Conservation (phyloP, 2,329 filamentous ascomycete species). For the Juglanconis oblonga region DNA sequence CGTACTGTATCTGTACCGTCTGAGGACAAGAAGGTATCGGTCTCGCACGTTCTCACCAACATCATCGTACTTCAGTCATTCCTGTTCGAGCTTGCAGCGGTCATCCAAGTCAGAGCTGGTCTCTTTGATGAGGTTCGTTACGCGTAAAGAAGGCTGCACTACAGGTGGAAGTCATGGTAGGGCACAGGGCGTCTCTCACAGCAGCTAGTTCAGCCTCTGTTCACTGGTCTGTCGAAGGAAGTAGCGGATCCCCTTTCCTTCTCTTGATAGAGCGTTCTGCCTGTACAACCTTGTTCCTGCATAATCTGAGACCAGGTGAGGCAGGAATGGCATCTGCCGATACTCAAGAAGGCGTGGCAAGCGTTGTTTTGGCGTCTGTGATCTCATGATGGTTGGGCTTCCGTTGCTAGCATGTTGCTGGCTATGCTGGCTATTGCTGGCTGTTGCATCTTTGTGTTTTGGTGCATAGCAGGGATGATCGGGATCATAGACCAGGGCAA, state of each 20-base stretch:
- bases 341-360: background rate
- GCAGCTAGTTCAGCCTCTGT: no score
- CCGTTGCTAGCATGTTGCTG: no score
- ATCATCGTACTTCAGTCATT: conserved; percentile 78
- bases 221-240: no score
- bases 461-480: no score
- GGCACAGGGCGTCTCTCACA: no score
- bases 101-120: conserved; percentile 71
- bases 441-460: background rate
- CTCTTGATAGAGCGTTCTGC: no score
- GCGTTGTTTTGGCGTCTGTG: background rate
- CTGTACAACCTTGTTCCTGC: no score
- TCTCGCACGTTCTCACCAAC: conserved; percentile 78
- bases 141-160: conserved; percentile 27
- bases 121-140: conserved; percentile 76
- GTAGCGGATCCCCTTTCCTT: no score
- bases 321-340: no score
- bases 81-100: conserved; percentile 69
- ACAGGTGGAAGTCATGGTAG: no score
- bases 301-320: no score
- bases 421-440: background rate
- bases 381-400: background rate
- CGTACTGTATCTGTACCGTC: background rate
- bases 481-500: no score
- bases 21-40: conserved; percentile 52